Evolutionary conservation across 2,329 filamentous ascomycete species (phyloP).

Genomic region (Herpotrichia juniperi): DNA sequence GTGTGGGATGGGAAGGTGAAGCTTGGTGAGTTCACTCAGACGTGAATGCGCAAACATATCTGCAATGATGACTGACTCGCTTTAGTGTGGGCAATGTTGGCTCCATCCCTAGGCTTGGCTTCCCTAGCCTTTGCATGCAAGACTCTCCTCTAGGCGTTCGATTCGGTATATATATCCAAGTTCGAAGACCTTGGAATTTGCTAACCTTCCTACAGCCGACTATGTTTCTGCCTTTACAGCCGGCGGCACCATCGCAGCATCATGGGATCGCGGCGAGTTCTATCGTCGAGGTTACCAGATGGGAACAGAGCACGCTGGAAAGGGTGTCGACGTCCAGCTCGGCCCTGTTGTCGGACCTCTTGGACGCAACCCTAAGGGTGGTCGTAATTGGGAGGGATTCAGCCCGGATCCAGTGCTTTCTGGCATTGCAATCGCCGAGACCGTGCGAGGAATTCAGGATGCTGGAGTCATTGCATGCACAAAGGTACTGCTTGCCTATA

Average conservation of each 20-base stretch:
- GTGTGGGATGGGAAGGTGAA: conserved; percentile 70
- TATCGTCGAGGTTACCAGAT: conserved; percentile 73
- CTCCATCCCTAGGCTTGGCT: conserved; percentile 70
- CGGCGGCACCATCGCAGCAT: conserved; percentile 80
- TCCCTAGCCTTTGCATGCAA: conserved; percentile 81
- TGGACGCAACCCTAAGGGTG: conserved; percentile 70
- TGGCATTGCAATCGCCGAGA: conserved; percentile 73
- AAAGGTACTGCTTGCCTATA: conserved; percentile 20
- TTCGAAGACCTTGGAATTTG: background rate
- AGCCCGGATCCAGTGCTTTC: conserved; percentile 78
- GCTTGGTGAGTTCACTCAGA: conserved; percentile 25
- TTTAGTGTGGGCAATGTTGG: conserved; percentile 74
- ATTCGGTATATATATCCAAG: conserved; percentile 52
- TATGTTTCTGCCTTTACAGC: conserved; percentile 82
- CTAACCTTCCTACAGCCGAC: conserved; percentile 59
- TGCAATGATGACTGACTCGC: background rate
- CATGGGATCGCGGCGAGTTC: conserved; percentile 77
- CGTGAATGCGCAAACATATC: background rate
- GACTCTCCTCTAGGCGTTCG: conserved; percentile 84
- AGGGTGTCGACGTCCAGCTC: conserved; percentile 76
- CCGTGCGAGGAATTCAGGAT: conserved; percentile 80
- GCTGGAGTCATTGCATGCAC: conserved; percentile 79
- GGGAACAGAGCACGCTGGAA: conserved; percentile 75
- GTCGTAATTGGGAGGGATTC: conserved; percentile 74
- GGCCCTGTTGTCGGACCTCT: conserved; percentile 79